Evolutionary conservation across 345 rosid species (phyloP).

Genomic region (Bruguiera gymnorhiza): DNA sequence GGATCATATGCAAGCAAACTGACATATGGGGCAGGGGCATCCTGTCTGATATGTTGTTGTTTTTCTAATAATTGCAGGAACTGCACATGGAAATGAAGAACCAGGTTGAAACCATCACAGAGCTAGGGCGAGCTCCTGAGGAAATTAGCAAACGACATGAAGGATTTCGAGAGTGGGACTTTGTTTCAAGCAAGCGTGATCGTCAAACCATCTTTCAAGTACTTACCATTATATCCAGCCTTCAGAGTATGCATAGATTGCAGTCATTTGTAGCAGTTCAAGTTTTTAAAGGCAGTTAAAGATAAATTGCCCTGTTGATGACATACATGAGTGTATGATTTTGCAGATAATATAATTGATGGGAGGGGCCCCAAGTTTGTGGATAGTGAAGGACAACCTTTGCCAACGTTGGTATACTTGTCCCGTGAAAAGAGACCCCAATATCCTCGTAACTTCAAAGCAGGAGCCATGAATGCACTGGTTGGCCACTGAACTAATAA

Average conservation of each 20-base stretch:
- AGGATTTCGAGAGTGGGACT: slow-evolving; percentile 37
- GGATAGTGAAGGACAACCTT: slow-evolving; percentile 30
- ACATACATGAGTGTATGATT: not conserved
- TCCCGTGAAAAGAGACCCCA: slow-evolving; percentile 47
- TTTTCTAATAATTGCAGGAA: slow-evolving; percentile 16
- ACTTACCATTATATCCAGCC: slow-evolving; percentile 1
- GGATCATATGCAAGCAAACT: too few relatives aligned
- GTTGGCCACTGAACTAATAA: slow-evolving; percentile 11
- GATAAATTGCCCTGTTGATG: not conserved
- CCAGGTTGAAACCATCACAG: slow-evolving; percentile 23
- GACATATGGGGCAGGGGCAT: too few relatives aligned
- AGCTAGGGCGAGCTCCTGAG: slow-evolving; percentile 29
- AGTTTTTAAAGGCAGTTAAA: not conserved
- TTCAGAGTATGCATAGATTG: not conserved
- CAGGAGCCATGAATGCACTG: slow-evolving; percentile 55
- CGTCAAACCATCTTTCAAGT: slow-evolving; percentile 41
- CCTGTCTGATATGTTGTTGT: not conserved
- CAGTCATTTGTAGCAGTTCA: too few relatives aligned
- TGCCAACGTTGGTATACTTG: slow-evolving; percentile 45
- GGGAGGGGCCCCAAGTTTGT: slow-evolving; percentile 22
- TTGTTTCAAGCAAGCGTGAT: slow-evolving; percentile 17
- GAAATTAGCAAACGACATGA: slow-evolving; percentile 19
- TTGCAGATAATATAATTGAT: slow-evolving; percentile 17
- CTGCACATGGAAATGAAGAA: slow-evolving; percentile 31
- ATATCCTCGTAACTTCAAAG: slow-evolving; percentile 43